Evolutionary conservation across 495 filamentous ascomycete species (phyloP).

Genomic region (Alectoria sarmentosa): DNA sequence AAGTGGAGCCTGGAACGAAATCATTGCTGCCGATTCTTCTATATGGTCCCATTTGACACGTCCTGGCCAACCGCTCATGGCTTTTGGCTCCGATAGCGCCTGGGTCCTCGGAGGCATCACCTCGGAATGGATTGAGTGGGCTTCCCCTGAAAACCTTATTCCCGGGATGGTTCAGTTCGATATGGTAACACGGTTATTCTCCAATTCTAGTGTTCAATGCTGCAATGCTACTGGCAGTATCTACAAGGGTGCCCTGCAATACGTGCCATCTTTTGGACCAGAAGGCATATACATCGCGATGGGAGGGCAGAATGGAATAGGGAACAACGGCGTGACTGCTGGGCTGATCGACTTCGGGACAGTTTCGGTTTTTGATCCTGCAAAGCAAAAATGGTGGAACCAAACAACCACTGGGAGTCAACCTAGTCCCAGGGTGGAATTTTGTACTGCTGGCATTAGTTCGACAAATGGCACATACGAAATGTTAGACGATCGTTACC

Average conservation of each 20-base stretch:
- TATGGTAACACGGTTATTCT: constrained; percentile 14
- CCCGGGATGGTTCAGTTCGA: constrained; percentile 21
- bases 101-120: constrained; percentile 16
- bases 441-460: constrained; percentile 20
- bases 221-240: constrained; percentile 10
- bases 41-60: neutral
- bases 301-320: constrained; percentile 13
- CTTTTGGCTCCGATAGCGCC: constrained; percentile 3
- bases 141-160: neutral
- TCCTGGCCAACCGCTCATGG: neutral
- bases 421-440: constrained; percentile 14
- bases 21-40: neutral
- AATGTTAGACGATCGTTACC: constrained; percentile 9
- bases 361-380: constrained; percentile 21
- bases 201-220: constrained; percentile 16
- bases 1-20: constrained; percentile 17
- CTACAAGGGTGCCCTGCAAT: constrained; percentile 16
- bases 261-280: constrained; percentile 25
- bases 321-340: neutral
- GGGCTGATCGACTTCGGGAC: constrained; percentile 11
- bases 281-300: constrained; percentile 21
- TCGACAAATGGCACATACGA: constrained; percentile 23
- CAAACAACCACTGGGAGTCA: constrained; percentile 23
- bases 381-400: constrained; percentile 22
- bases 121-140: neutral